Evolutionary conservation across 129 eudicot species (phyloP), one percentile per base, ranked within the genome.

Genomic region (Erigeron canadensis): DNA sequence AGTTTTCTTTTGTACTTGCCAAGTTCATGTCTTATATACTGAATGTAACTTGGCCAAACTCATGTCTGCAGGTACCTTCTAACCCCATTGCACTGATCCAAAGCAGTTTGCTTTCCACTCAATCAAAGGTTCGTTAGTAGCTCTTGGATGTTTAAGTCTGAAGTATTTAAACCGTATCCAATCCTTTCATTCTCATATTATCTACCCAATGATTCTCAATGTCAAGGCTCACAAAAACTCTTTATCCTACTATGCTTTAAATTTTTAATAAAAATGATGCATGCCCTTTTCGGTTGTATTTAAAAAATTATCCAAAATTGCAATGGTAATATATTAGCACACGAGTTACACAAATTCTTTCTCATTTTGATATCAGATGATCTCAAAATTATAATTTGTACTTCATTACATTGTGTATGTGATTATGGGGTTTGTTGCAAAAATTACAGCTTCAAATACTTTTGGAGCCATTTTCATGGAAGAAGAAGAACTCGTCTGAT

Each of bases 401-500:
- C 12, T 53, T 47, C n/a, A 23, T 74, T 50, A 77, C 44, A 44
- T 39, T 42, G 57, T 59, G 18, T 17, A 16, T 69, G 58, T 16
- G 7, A 34, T 43, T 68, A 51, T 43, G 37, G 54, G 41, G 40
- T 69, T 44, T 60, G 48, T 37, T 79, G 53, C 50, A 74, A 60
- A 74, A 57, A 78, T 55, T 75, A 70, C 90, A 93, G 98, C 63
- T 93, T 74, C 88, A 85, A 74, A 79, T 93, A 18, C 77, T 93
- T 34, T 72, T 87, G 83, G 99, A 94, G 86, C 99, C 99, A 42
- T 75, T 89, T 77, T 44, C 77, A 40, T 89, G 99, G 96, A 89
- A 82, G 86, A 93, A 80, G 69, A 80, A 74, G 28, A 63, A 70
- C 44, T 57, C 85, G 28, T 67, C 88, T 55, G 93, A 69, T 62